These are phyloP conservation scores for Durotheca rogersii DNA, from an alignment of 495 filamentous ascomycete genomes.

Conservation along the genomic window DNA sequence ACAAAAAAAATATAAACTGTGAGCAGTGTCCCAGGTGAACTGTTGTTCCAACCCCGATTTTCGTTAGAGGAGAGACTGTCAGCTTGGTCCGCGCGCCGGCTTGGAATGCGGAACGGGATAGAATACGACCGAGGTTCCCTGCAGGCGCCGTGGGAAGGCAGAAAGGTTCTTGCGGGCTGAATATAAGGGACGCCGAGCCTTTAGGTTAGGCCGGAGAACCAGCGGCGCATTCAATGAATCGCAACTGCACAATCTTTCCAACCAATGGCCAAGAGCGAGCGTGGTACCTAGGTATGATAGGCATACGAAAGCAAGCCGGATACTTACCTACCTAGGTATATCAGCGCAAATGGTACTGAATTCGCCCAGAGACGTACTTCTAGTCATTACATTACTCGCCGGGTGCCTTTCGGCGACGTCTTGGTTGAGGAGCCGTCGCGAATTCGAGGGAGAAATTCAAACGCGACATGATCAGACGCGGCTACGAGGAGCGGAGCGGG, in stretches of 20 bases:
- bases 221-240: constrained; percentile 18
- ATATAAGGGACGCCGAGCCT: constrained; percentile 7
- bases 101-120: constrained; percentile 5
- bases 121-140: neutral
- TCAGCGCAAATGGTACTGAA: too few species aligned
- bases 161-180: constrained; percentile 2
- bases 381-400: too few species aligned
- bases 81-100: constrained; percentile 3
- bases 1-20: constrained; percentile 30
- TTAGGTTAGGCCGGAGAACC: constrained; percentile 6
- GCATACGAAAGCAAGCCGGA: too few species aligned
- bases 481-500: too few species aligned
- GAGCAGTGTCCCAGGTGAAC: constrained; percentile 22
- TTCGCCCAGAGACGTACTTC: too few species aligned
- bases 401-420: too few species aligned
- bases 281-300: too few species aligned
- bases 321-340: too few species aligned
- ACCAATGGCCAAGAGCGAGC: neutral
- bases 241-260: neutral
- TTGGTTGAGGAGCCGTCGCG: too few species aligned
- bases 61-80: constrained; percentile 7
- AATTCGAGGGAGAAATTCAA: too few species aligned
- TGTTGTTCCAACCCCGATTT: constrained; percentile 19
- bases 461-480: too few species aligned
- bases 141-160: constrained; percentile 3